These are phyloP conservation scores for Taiwanofungus camphoratus DNA, from an alignment of 1,284 basidiomycete genomes.

Conservation along the genomic window DNA sequence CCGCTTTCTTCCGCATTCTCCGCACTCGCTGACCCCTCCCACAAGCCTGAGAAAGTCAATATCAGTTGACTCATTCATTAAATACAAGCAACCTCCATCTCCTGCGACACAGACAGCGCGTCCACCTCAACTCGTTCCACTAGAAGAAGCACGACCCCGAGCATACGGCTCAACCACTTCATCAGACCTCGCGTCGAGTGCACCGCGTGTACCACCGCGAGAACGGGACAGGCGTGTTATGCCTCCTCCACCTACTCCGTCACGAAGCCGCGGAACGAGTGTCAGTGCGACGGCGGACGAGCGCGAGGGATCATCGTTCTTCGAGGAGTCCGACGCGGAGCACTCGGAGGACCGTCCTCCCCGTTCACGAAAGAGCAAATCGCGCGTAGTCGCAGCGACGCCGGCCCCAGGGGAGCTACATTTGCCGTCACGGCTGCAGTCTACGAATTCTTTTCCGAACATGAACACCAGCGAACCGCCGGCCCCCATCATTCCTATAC, in stretches of 20 bases:
- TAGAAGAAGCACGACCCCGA: slow-evolving; percentile 12
- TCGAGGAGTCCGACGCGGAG: slow-evolving; percentile 51
- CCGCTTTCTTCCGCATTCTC: slow-evolving; percentile 18
- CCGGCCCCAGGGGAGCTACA: slow-evolving; percentile 45
- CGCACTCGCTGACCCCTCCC: slow-evolving; percentile 23
- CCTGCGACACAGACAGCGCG: slow-evolving; percentile 28
- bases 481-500: slow-evolving; percentile 25
- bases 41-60: slow-evolving; percentile 59
- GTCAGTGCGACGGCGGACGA: slow-evolving; percentile 41
- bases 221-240: slow-evolving; percentile 27
- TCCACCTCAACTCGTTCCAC: slow-evolving; percentile 17
- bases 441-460: slow-evolving; percentile 37
- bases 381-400: slow-evolving; percentile 22
- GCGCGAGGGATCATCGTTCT: slow-evolving; percentile 29
- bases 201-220: slow-evolving; percentile 25
- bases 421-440: slow-evolving; percentile 46
- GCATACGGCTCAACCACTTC: not conserved
- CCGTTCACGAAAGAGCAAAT: slow-evolving; percentile 23
- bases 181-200: not conserved
- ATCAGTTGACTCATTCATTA: slow-evolving; percentile 69
- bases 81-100: slow-evolving; percentile 35
- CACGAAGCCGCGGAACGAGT: slow-evolving; percentile 50
- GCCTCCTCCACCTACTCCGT: slow-evolving; percentile 26
- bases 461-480: slow-evolving; percentile 31
- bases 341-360: slow-evolving; percentile 36